phyloP scores from a whole-genome alignment of 176 grass and related monocot genomes.

The Hsuehochloa calcarea region DNA sequence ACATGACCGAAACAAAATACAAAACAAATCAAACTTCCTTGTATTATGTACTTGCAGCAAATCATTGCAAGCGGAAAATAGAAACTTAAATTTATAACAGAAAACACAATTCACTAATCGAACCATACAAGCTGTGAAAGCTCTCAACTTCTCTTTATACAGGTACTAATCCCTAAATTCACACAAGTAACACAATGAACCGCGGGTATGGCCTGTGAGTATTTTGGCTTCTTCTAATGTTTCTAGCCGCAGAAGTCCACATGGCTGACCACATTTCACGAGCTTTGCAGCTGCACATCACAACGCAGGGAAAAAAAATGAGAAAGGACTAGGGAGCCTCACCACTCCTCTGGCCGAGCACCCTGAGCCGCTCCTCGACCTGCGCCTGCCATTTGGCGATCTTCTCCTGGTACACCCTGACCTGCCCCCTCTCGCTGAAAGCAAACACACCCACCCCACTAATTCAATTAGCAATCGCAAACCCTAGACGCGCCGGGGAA shows the following conservation, averaged over 20 bases:
- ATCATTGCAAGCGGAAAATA: not conserved
- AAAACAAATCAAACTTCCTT: not conserved
- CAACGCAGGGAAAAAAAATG: not conserved
- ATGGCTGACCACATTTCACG: not conserved
- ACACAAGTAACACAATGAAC: not conserved
- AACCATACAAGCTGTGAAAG: not conserved
- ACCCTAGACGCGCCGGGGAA: not conserved
- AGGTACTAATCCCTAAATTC: not conserved
- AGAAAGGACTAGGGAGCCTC: not conserved
- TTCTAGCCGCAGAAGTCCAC: not conserved
- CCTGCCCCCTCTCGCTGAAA: conserved; percentile 71
- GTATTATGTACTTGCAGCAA: not conserved
- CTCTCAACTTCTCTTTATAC: not conserved
- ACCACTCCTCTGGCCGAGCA: conserved; percentile 70
- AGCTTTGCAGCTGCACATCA: not conserved
- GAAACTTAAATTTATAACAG: not conserved
- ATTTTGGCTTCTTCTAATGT: not conserved
- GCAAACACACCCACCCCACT: not conserved
- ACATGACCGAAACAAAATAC: not conserved
- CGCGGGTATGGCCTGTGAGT: not conserved
- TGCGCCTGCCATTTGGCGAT: conserved; percentile 83
- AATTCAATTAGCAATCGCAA: conserved; percentile 18
- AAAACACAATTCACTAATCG: not conserved
- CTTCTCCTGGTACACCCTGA: conserved; percentile 85
- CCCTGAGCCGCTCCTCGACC: conserved; percentile 71